Percentiles rank a stretch among this genome's conserved stretches.
phyloP scores from a whole-genome alignment of 129 eudicot genomes.

The Pseudognaphalium luteoalbum region DNA sequence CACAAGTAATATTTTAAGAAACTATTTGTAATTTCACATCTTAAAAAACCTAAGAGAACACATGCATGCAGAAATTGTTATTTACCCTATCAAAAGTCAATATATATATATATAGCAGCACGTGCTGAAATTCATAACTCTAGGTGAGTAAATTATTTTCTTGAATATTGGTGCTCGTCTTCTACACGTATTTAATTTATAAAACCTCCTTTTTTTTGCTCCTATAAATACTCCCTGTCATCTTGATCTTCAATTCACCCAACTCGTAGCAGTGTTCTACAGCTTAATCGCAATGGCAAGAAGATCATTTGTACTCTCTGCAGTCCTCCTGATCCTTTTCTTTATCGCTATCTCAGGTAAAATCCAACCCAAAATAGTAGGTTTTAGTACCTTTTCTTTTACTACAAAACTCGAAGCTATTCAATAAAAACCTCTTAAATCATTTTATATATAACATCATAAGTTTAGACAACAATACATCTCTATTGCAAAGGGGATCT shows the following conservation, averaged over 20 bases:
- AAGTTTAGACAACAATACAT: too few relatives aligned
- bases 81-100: too few relatives aligned
- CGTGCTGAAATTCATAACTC: too few relatives aligned
- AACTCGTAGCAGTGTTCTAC: background rate
- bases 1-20: background rate
- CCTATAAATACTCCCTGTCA: slow-evolving; percentile 24
- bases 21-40: too few relatives aligned
- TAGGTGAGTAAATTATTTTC: too few relatives aligned
- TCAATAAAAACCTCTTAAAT: too few relatives aligned
- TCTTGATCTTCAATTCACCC: slow-evolving; percentile 15
- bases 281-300: slow-evolving; percentile 23
- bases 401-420: background rate
- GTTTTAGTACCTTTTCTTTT: background rate
- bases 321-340: slow-evolving; percentile 1
- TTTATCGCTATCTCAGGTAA: slow-evolving; percentile 21
- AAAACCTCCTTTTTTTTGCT: slow-evolving; percentile 4
- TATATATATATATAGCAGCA: too few relatives aligned
- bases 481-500: too few relatives aligned
- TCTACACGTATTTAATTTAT: background rate
- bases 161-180: too few relatives aligned
- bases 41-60: too few relatives aligned
- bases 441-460: too few relatives aligned
- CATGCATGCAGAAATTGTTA: too few relatives aligned
- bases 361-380: background rate
- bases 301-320: background rate